Base-by-base conservation (phyloP, 2,329 filamentous ascomycete species). In the Neonectria sp. region DNA sequence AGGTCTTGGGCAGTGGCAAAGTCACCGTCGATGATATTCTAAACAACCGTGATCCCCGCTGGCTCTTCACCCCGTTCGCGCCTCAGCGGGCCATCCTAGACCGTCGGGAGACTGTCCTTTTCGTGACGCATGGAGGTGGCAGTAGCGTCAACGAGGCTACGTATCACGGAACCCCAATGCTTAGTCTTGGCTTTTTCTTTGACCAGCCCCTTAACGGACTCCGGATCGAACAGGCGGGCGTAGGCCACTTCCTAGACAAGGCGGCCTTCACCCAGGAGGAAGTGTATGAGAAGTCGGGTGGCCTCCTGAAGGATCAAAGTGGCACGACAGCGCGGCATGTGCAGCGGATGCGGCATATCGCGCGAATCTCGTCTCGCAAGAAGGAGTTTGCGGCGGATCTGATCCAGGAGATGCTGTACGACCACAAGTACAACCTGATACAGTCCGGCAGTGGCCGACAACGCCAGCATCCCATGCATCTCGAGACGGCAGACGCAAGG, bases 321-420 rank as follows among this genome's bases (percentile, higher is more conserved):
- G 37, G 37, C 37, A 43, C 25, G 25, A 46, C 29, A 6, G 24
- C 17, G 29, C 25, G 40, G 15, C 24, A 58, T 11, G 55, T 57
- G 6, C 13, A 33, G 25, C 35, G 55, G 11, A 46, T 46, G 37
- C 4, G 25, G 5, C 24, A 58, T 11, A 58, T 58, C n/a, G 35
- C 55, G 6, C 43, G 40, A 6, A 58, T 29, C 21, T 45, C 55
- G 24, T 46, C 29, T 17, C 25, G 55, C n/a, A 31, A 43, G n/a
- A 46, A 58, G n/a, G 37, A 35, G 21, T 27, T 29, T 29, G 55
- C 55, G 13, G 55, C 43, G 17, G 55, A 43, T 35, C 40, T 58
- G 9, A 25, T 35, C 55, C 21, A 35, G 9, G 40, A 46, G n/a
- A 17, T 48, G 25, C 31, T 46, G 55, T 58, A 24, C 33, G 29